A percentile compares a stretch with the other conserved stretches of the same genome.
phyloP scores from a whole-genome alignment of 805 yeast species.

The Kazachstania psychrophila region DNA sequence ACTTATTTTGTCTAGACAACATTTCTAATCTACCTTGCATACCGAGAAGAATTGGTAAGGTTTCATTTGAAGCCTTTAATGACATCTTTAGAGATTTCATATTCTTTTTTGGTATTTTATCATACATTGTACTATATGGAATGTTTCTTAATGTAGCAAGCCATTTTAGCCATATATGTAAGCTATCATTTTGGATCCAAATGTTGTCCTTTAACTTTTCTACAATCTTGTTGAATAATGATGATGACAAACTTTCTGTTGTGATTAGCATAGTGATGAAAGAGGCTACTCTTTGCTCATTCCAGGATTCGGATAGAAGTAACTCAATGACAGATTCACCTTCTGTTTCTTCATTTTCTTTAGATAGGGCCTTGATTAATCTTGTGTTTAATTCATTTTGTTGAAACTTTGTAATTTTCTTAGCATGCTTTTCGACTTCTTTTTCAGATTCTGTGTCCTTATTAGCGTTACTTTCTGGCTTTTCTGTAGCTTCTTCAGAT shows the following conservation, averaged over 20 bases:
- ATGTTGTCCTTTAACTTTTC: constrained; percentile 35
- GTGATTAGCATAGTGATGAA: constrained; percentile 33
- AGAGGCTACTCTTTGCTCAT: constrained; percentile 21
- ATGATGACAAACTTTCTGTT: constrained; percentile 33
- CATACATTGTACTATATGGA: constrained; percentile 24
- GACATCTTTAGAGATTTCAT: constrained; percentile 50
- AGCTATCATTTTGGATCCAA: constrained; percentile 17
- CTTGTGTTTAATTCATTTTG: constrained; percentile 21
- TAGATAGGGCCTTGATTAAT: constrained; percentile 21
- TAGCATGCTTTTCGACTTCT: constrained; percentile 4
- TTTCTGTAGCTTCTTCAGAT: background rate
- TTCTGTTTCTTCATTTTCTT: constrained; percentile 18
- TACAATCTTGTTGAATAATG: constrained; percentile 40
- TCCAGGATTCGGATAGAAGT: constrained; percentile 20
- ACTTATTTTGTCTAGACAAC: constrained; percentile 61
- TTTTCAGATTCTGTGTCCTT: constrained; percentile 6
- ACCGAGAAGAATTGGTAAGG: constrained; percentile 61
- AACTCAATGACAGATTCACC: constrained; percentile 21
- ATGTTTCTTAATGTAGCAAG: constrained; percentile 57
- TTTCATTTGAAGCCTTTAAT: constrained; percentile 44
- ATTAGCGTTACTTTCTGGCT: constrained; percentile 26
- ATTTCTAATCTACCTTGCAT: constrained; percentile 81
- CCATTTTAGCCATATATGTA: constrained; percentile 72
- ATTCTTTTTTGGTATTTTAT: constrained; percentile 28
- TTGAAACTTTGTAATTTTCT: constrained; percentile 18